phyloP scores from a whole-genome alignment of 2,329 filamentous ascomycete genomes.

The Colletotrichum lentis region DNA sequence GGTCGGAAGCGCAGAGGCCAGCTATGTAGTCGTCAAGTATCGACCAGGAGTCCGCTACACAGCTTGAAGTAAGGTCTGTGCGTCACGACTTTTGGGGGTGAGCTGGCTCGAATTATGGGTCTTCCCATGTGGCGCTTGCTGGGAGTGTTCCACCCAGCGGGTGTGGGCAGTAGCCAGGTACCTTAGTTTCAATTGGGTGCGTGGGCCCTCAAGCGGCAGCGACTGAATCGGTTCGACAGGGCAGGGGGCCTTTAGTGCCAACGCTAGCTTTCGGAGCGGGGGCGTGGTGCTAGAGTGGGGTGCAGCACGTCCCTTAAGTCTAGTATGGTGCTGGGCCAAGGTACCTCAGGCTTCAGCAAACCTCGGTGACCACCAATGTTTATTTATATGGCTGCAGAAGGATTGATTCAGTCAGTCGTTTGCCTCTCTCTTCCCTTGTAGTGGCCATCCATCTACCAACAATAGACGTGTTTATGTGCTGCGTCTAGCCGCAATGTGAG shows the following conservation, averaged over 20 bases:
- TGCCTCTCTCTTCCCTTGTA: not conserved
- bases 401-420: not conserved
- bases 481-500: not conserved
- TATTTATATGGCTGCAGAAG: too few species aligned
- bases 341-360: not conserved
- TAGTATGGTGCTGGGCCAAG: not conserved
- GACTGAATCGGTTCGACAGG: constrained; percentile 29
- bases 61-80: constrained; percentile 24
- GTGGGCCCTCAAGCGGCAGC: constrained; percentile 14
- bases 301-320: constrained; percentile 9
- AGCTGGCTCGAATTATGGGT: constrained; percentile 24
- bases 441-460: not conserved
- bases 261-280: constrained; percentile 21
- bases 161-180: constrained; percentile 30
- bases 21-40: constrained; percentile 21
- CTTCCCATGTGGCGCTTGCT: constrained; percentile 34
- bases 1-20: not conserved
- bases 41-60: constrained; percentile 13
- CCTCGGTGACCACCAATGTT: not conserved
- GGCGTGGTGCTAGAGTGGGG: constrained; percentile 8
- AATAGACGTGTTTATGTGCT: not conserved
- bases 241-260: constrained; percentile 11
- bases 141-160: constrained; percentile 19
- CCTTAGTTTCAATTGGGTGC: constrained; percentile 6
- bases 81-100: constrained; percentile 8